A percentile compares a stretch with the other conserved stretches of the same genome.
phyloP scores from a whole-genome alignment of 164 flowering plant genomes.

The Kalanchoe fedtschenkoi region DNA sequence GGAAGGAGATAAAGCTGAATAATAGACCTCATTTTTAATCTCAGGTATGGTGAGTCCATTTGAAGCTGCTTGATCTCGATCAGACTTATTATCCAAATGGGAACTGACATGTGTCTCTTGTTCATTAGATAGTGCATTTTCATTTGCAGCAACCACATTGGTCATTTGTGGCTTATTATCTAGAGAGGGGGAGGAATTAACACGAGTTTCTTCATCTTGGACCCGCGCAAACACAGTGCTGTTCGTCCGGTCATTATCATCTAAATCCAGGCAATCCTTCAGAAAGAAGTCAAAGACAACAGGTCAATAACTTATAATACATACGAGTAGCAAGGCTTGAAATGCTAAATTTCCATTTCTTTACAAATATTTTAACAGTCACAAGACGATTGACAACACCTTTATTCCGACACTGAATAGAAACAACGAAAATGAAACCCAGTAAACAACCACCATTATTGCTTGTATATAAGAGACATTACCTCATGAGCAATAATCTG shows the following conservation, averaged over 20 bases:
- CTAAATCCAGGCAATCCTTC: constrained; percentile 59
- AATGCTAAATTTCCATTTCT: background rate
- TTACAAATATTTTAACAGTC: background rate
- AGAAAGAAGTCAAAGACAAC: constrained; percentile 5
- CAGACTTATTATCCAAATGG: constrained; percentile 8
- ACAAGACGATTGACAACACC: too few species aligned
- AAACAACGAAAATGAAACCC: background rate
- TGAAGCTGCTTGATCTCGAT: constrained; percentile 12
- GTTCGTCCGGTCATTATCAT: constrained; percentile 25
- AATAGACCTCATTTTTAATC: constrained; percentile 15
- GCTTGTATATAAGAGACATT: background rate
- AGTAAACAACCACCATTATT: background rate
- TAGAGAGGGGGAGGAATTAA: constrained; percentile 6
- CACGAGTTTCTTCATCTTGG: constrained; percentile 16
- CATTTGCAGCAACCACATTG: background rate
- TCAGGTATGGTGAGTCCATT: constrained; percentile 17
- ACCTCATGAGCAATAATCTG: constrained; percentile 95
- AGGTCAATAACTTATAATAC: background rate
- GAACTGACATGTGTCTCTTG: background rate
- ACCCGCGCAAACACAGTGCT: constrained; percentile 16
- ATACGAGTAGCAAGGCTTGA: background rate
- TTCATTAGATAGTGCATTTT: too few species aligned
- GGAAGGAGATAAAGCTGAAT: constrained; percentile 13
- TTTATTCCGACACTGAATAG: background rate
- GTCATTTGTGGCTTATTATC: background rate